A percentile compares a stretch with the other conserved stretches of the same genome.
Conservation (phyloP, 352 stramenopile genomes). For the Pythium folliculosum region DNA sequence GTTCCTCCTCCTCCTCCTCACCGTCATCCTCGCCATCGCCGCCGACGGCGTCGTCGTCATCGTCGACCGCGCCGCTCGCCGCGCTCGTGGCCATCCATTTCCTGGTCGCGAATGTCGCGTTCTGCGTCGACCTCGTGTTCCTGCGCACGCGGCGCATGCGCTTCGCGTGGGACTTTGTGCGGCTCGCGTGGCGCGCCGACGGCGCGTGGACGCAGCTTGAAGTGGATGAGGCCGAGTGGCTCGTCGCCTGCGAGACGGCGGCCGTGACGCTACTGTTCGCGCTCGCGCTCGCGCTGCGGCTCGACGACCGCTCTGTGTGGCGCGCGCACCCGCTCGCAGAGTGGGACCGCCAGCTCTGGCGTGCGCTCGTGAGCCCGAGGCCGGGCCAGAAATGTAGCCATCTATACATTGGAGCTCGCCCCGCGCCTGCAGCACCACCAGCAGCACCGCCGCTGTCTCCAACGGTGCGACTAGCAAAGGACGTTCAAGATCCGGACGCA, state of each 20-base stretch:
- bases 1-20: not conserved
- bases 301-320: slow-evolving; percentile 39
- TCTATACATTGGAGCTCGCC: not conserved
- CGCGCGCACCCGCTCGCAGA: slow-evolving; percentile 44
- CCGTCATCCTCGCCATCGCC: not conserved
- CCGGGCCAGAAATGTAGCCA: slow-evolving; percentile 23
- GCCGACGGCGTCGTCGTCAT: slow-evolving; percentile 26
- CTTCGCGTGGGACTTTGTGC: slow-evolving; percentile 48
- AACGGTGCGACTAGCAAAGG: slow-evolving; percentile 4
- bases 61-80: slow-evolving; percentile 20
- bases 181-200: slow-evolving; percentile 45
- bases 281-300: slow-evolving; percentile 35
- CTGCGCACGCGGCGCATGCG: slow-evolving; percentile 59
- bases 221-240: slow-evolving; percentile 46
- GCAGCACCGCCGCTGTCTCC: not conserved
- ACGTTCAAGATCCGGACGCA: not conserved
- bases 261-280: slow-evolving; percentile 35
- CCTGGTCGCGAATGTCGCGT: slow-evolving; percentile 19
- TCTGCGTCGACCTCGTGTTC: slow-evolving; percentile 46
- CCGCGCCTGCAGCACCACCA: not conserved
- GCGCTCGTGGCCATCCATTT: slow-evolving; percentile 23
- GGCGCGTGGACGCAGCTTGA: slow-evolving; percentile 44
- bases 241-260: slow-evolving; percentile 37
- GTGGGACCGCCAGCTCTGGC: slow-evolving; percentile 42
- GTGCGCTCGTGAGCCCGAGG: not conserved